Evolutionary conservation across 495 filamentous ascomycete species (phyloP).

Genomic region (Aspergillus sparsus): DNA sequence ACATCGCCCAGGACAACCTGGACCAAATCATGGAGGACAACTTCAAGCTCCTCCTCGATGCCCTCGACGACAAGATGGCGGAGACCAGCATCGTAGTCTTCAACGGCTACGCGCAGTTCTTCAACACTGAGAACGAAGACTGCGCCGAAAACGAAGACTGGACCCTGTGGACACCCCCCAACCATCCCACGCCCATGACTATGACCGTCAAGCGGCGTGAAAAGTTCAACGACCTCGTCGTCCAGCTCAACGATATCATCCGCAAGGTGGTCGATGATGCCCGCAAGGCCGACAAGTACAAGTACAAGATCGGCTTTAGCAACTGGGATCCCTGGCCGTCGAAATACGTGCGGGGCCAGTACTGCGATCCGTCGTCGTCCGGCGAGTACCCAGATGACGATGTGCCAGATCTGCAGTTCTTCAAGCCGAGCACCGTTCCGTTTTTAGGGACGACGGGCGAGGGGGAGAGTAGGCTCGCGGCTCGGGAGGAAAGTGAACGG

Average conservation of each 20-base stretch:
- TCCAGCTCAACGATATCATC: constrained; percentile 24
- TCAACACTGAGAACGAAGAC: constrained; percentile 24
- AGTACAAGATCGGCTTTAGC: background rate
- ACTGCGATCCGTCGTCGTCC: constrained; percentile 24
- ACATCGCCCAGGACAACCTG: constrained; percentile 24
- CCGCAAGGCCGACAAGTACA: constrained; percentile 11
- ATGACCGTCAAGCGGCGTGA: constrained; percentile 19
- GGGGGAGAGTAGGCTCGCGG: background rate
- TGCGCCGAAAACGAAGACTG: constrained; percentile 28
- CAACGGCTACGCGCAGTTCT: constrained; percentile 31
- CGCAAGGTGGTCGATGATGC: constrained; percentile 19
- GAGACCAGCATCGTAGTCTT: constrained; percentile 25
- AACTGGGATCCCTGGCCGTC: constrained; percentile 30
- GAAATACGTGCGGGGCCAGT: constrained; percentile 21
- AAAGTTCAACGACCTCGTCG: constrained; percentile 31
- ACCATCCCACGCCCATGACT: constrained; percentile 16
- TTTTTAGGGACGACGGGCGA: background rate
- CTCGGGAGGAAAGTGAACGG: background rate
- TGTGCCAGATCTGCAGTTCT: constrained; percentile 24
- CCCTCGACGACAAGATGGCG: constrained; percentile 26
- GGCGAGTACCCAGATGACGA: constrained; percentile 26
- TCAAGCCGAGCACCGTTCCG: constrained; percentile 26
- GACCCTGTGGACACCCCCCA: constrained; percentile 4
- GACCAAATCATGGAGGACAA: constrained; percentile 25
- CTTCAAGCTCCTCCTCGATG: constrained; percentile 19